Evolutionary conservation across 352 stramenopile species (phyloP).

Genomic region (Globisporangium abappressorium): DNA sequence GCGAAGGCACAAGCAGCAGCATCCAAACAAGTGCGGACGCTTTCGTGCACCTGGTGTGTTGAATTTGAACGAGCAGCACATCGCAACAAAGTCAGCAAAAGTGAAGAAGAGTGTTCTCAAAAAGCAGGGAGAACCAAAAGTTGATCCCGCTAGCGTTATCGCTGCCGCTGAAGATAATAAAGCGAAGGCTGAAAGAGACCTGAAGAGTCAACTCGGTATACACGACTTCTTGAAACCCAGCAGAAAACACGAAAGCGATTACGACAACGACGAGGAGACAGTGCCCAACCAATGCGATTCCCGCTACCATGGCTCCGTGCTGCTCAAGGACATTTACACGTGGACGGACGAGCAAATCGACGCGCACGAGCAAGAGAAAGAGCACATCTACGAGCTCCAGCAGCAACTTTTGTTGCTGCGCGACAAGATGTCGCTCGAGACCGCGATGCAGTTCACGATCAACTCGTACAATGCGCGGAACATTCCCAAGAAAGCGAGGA

Average conservation of each 20-base stretch:
- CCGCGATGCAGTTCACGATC: neutral
- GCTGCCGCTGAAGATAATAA: neutral
- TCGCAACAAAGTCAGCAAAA: constrained; percentile 2
- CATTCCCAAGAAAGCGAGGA: constrained; percentile 1
- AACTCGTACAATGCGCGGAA: constrained; percentile 8
- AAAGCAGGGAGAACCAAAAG: neutral
- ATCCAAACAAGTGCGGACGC: neutral
- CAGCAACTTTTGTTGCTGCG: constrained; percentile 23
- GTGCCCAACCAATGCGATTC: neutral
- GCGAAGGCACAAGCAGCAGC: neutral
- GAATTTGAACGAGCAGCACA: neutral
- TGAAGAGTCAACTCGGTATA: neutral
- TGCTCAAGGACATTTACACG: constrained; percentile 31
- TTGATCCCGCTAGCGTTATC: neutral
- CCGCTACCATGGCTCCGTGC: constrained; percentile 1
- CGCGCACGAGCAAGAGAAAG: constrained; percentile 34
- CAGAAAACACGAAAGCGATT: no score
- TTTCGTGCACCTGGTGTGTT: constrained; percentile 15
- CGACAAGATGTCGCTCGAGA: constrained; percentile 29
- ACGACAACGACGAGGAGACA: neutral
- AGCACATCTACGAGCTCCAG: constrained; percentile 45
- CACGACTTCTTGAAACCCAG: neutral
- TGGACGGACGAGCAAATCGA: constrained; percentile 57
- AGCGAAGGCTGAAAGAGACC: neutral
- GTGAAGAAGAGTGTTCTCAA: neutral